These are phyloP conservation scores for Lithospermum erythrorhizon DNA, from an alignment of 257 asterid genomes.

Conservation along the genomic window DNA sequence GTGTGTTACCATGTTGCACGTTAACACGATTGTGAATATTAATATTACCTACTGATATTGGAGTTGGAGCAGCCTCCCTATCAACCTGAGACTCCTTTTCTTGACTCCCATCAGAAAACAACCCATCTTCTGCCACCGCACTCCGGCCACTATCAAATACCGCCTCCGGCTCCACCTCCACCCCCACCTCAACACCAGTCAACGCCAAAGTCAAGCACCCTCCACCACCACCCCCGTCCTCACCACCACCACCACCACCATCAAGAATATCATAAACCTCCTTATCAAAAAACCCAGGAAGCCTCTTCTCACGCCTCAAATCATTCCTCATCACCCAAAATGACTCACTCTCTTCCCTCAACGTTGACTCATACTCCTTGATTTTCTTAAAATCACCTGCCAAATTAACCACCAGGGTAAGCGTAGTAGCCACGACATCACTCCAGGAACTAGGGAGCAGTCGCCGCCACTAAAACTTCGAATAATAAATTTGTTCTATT, in stretches of 20 bases:
- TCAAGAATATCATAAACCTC: slow-evolving; percentile 87
- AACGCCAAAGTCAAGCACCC: slow-evolving; percentile 40
- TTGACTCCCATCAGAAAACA: slow-evolving; percentile 54
- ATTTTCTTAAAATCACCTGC: slow-evolving; percentile 91
- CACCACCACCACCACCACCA: slow-evolving; percentile 29
- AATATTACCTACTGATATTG: slow-evolving; percentile 43
- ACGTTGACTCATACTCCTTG: slow-evolving; percentile 70
- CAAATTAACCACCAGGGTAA: slow-evolving; percentile 22
- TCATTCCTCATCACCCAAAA: slow-evolving; percentile 97
- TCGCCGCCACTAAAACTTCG: no score
- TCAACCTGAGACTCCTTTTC: slow-evolving; percentile 11
- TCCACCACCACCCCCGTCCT: slow-evolving; percentile 16
- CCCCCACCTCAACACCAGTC: slow-evolving; percentile 21
- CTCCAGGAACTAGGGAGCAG: no score
- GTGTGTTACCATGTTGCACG: no score
- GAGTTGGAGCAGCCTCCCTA: slow-evolving; percentile 39
- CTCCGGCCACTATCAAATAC: slow-evolving; percentile 75
- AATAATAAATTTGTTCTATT: no score
- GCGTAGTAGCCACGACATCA: no score
- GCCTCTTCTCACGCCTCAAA: slow-evolving; percentile 73
- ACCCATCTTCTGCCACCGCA: slow-evolving; percentile 62
- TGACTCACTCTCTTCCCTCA: slow-evolving; percentile 61
- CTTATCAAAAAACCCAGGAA: slow-evolving; percentile 82
- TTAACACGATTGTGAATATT: no score
- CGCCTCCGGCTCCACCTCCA: slow-evolving; percentile 35